These are phyloP conservation scores for Nicotiana sylvestris DNA, from an alignment of 257 asterid genomes.

Conservation along the genomic window DNA sequence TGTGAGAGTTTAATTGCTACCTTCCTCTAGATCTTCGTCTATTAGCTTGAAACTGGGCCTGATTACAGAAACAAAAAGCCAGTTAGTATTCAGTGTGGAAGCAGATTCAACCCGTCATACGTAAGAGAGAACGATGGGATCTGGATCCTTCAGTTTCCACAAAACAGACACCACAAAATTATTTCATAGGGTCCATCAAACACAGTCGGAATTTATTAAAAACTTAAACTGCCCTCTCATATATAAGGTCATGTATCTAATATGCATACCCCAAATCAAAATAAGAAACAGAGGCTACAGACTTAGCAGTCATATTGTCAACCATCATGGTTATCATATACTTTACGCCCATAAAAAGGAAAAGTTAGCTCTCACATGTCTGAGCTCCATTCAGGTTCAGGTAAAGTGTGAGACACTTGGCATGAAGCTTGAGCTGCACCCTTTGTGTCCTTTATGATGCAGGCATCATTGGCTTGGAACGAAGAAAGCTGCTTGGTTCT, in stretches of 20 bases:
- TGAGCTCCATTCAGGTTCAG: constrained; percentile 37
- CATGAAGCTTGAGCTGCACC: constrained; percentile 34
- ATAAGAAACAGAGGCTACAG: neutral
- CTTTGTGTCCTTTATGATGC: constrained; percentile 31
- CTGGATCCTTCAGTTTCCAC: neutral
- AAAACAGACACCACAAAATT: constrained; percentile 1
- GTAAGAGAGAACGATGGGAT: neutral
- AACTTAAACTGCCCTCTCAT: neutral
- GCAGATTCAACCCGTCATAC: neutral
- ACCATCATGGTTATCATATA: neutral
- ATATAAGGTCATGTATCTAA: neutral
- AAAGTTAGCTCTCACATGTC: constrained; percentile 45
- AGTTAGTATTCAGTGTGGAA: constrained; percentile 6
- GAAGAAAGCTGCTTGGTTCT: constrained; percentile 35
- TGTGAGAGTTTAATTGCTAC: constrained; percentile 32
- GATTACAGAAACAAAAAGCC: constrained; percentile 27
- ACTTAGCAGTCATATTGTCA: neutral
- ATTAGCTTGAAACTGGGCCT: constrained; percentile 91
- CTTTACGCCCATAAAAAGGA: neutral
- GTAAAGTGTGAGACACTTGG: constrained; percentile 24
- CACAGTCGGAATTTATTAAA: neutral
- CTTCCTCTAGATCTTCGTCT: constrained; percentile 65
- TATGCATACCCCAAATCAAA: neutral
- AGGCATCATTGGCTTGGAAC: constrained; percentile 37
- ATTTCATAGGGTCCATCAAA: neutral